Evolutionary conservation across 1,284 basidiomycete species (phyloP).

Genomic region (Anthracocystis setariae): DNA sequence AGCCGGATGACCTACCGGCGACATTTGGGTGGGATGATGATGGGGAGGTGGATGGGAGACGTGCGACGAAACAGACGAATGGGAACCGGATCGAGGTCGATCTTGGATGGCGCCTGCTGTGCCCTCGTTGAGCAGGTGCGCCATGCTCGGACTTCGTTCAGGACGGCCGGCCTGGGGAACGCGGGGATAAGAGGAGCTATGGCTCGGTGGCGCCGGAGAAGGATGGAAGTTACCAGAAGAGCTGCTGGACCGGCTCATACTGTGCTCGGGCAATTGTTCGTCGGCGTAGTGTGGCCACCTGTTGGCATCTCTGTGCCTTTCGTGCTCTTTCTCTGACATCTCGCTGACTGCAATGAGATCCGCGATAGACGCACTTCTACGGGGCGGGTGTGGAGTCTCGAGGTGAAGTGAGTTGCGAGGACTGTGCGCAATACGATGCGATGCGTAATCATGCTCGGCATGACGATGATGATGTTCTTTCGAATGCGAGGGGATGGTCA

Average conservation of each 20-base stretch:
- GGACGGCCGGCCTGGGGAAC: conserved; percentile 23
- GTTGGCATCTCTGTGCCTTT: conserved; percentile 16
- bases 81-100: conserved; percentile 41
- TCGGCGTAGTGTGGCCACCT: conserved; percentile 21
- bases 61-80: conserved; percentile 45
- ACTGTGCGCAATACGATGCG: conserved; percentile 22
- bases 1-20: conserved; percentile 20
- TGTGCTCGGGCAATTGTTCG: conserved; percentile 10
- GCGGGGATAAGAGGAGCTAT: conserved; percentile 28
- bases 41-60: conserved; percentile 29
- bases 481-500: conserved; percentile 5
- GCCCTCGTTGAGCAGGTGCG: conserved; percentile 46
- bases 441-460: conserved; percentile 11
- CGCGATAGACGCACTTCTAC: conserved; percentile 42
- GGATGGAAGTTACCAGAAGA: conserved; percentile 26
- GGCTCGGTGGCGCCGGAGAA: conserved; percentile 6
- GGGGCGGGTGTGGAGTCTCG: conserved; percentile 15
- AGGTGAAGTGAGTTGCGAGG: conserved; percentile 18
- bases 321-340: conserved; percentile 41
- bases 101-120: conserved; percentile 45
- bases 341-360: conserved; percentile 46
- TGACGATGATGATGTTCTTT: conserved; percentile 8
- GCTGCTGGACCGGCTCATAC: conserved; percentile 50
- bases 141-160: conserved; percentile 53
- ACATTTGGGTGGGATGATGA: conserved; percentile 24